These are phyloP conservation scores for Fusarium sp. DNA, from an alignment of 2,329 filamentous ascomycete species.

Conservation along the genomic window DNA sequence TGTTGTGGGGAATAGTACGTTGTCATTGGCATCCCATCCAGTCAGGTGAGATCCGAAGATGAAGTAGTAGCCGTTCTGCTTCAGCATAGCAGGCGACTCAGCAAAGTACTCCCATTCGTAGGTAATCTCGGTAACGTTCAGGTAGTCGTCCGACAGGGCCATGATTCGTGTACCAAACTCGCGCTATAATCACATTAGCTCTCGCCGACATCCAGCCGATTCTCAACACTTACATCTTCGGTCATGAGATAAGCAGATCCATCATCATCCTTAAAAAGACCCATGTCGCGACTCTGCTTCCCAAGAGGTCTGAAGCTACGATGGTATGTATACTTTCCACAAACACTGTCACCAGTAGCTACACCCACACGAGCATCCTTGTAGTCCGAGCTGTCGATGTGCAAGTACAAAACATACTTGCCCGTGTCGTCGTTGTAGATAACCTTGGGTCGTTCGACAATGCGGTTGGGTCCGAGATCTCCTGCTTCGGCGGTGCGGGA, in stretches of 20 bases:
- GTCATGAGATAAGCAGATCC: conserved; percentile 70
- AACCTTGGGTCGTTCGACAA: conserved; percentile 76
- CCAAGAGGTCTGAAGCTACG: conserved; percentile 51
- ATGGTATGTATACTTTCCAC: conserved; percentile 64
- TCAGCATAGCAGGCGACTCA: conserved; percentile 72
- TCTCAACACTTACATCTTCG: conserved; percentile 61
- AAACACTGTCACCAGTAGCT: conserved; percentile 67
- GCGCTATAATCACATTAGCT: conserved; percentile 53
- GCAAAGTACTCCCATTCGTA: conserved; percentile 66
- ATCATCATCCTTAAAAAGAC: conserved; percentile 71
- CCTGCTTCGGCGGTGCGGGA: conserved; percentile 57
- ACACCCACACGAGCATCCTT: conserved; percentile 73
- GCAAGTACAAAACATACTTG: conserved; percentile 76
- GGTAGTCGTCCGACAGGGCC: conserved; percentile 66
- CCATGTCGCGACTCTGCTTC: conserved; percentile 64
- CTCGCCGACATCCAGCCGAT: too few species aligned
- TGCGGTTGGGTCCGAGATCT: conserved; percentile 69
- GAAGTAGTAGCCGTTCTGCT: conserved; percentile 69
- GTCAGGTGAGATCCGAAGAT: conserved; percentile 71
- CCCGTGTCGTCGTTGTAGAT: conserved; percentile 72
- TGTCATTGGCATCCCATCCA: conserved; percentile 72
- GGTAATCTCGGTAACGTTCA: conserved; percentile 59
- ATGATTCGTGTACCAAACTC: conserved; percentile 68
- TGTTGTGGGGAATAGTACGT: conserved; percentile 50
- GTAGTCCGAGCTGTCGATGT: conserved; percentile 72